Base-by-base conservation (phyloP, 371 early-diverging fungal species). In the Lichtheimia corymbifera region DNA sequence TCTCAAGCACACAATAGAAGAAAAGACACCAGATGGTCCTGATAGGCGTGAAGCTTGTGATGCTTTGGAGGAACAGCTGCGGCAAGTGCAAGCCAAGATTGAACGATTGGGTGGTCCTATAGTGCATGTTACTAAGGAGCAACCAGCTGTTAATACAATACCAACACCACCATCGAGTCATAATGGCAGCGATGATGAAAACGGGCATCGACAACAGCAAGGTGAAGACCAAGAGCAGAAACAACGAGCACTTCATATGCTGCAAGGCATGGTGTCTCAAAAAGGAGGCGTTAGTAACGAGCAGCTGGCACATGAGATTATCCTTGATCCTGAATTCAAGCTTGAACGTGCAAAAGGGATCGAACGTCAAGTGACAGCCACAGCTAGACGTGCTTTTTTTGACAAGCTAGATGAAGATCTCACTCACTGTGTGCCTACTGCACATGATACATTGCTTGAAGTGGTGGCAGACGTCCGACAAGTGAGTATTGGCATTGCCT, bases 301-400 rank as follows among this genome's bases (percentile, higher is more conserved):
- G 28, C 77, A 85, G 63, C 67, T 93, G 54, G 91, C 91, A 0
- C 93, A 93, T 68, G 92, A 93, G 65, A 63, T 93, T 20, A 78
- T 90, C 44, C 57, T 91, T 70, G 82, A 91, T 64, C 93, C 92
- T 2, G 83, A 90, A n/a, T 93, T 91, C 62, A 67, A 77, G 41
- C 59, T 91, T 17, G 43, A 68, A 44, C 71, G 71, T 58, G 43
- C 45, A 24, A 52, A 44, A 5, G 68, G 70, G 11, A 65, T 88
- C 11, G 87, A 87, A 49, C 77, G 74, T 14, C 72, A 70, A 40
- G 82, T 90, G 5, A 65, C 71, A 6, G 57, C 60, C 12, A 72
- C 83, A 17, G 87, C 88, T 20, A 80, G 80, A 13, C 76, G 72
- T 58, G 91, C 90, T 0, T 90, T 87, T 55, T 88, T 84, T 61